Evolutionary conservation across 257 asterid genomes (phyloP).

Genomic region (Prunella vulgaris): DNA sequence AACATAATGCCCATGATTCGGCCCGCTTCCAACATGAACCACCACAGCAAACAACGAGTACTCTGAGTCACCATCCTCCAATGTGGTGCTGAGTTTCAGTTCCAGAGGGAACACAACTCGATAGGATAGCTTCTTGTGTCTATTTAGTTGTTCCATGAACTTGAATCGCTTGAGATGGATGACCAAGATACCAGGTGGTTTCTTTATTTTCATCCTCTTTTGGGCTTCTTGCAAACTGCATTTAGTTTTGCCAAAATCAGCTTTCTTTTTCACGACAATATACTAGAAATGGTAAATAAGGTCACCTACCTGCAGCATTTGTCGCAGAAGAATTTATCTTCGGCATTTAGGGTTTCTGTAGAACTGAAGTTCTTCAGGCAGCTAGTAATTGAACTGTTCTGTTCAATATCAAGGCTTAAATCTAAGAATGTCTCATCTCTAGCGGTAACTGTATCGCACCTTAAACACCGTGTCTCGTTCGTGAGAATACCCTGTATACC

Average conservation of each 20-base stretch:
- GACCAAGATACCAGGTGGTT: conserved; percentile 65
- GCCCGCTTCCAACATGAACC: conserved; percentile 79
- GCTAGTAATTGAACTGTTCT: conserved; percentile 92
- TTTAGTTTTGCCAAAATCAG: conserved; percentile 2
- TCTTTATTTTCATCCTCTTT: conserved; percentile 80
- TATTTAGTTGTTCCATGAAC: conserved; percentile 69
- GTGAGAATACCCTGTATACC: conserved; percentile 76
- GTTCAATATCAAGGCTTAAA: conserved; percentile 91
- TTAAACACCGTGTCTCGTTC: conserved; percentile 78
- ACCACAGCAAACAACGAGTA: conserved; percentile 74
- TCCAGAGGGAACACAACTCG: conserved; percentile 79
- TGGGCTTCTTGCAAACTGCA: conserved; percentile 85
- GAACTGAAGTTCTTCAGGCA: conserved; percentile 94
- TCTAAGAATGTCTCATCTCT: conserved; percentile 89
- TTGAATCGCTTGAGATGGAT: conserved; percentile 84
- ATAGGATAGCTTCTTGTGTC: conserved; percentile 64
- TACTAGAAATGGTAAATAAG: background rate
- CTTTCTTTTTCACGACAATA: background rate
- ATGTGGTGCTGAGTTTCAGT: conserved; percentile 58
- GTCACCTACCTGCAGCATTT: conserved; percentile 45
- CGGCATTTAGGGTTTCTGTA: conserved; percentile 67
- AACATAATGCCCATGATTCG: conserved; percentile 78
- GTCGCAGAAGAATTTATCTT: conserved; percentile 47
- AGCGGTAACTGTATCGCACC: conserved; percentile 94
- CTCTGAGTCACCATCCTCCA: conserved; percentile 56